A percentile compares a stretch with the other conserved stretches of the same genome.
These are phyloP conservation scores for Aspergillus sp. DNA, from an alignment of 2,329 filamentous ascomycete genomes.

Conservation along the genomic window DNA sequence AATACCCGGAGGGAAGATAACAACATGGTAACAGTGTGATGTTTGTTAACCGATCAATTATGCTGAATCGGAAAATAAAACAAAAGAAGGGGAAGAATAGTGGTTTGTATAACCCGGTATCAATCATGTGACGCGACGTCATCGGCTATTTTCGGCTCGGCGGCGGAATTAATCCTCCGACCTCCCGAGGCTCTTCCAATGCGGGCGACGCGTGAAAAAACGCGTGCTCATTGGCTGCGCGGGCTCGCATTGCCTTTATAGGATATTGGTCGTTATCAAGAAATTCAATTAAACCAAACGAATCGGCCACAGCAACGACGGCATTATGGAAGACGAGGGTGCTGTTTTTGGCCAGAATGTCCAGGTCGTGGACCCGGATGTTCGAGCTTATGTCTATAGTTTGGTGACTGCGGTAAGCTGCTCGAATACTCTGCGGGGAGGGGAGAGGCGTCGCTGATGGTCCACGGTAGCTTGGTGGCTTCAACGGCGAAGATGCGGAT, in stretches of 20 bases:
- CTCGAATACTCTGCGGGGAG: neutral
- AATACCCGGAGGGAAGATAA: constrained; percentile 28
- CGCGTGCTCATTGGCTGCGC: constrained; percentile 20
- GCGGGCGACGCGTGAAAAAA: constrained; percentile 23
- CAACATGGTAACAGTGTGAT: constrained; percentile 22
- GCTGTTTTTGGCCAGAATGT: constrained; percentile 39
- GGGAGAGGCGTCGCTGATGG: constrained; percentile 3
- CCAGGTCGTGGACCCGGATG: constrained; percentile 74
- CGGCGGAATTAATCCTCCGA: constrained; percentile 11
- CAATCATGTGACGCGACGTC: constrained; percentile 21
- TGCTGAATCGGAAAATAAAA: neutral
- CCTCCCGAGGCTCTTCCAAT: constrained; percentile 7
- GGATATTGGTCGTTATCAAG: neutral
- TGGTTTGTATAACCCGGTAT: neutral
- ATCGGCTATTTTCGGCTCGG: constrained; percentile 26
- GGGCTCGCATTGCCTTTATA: neutral
- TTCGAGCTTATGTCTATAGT: constrained; percentile 87
- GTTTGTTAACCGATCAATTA: too few relatives aligned
- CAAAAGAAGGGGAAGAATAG: neutral
- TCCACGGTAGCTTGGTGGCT: constrained; percentile 66
- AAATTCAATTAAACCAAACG: neutral
- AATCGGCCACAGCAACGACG: neutral
- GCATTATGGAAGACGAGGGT: constrained; percentile 27
- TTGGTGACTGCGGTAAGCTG: constrained; percentile 79
- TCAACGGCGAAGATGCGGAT: constrained; percentile 69